Evolutionary conservation across 2,329 filamentous ascomycete genomes (phyloP).

Genomic region (Anthostomella pinea): DNA sequence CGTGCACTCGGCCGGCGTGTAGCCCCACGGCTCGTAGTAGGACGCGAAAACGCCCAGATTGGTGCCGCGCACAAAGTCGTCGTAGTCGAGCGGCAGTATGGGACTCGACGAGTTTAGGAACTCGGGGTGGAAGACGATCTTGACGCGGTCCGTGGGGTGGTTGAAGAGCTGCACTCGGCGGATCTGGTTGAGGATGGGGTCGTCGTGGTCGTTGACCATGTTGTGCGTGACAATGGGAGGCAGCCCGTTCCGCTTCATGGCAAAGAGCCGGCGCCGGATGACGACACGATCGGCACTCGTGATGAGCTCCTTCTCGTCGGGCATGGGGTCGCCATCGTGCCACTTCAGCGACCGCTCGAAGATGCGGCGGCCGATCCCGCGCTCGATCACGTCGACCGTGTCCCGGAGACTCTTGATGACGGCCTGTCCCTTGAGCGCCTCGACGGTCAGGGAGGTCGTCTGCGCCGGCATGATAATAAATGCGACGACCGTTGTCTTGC

Average conservation of each 20-base stretch:
- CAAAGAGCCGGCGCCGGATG: constrained; percentile 85
- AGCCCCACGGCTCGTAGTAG: constrained; percentile 99
- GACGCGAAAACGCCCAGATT: constrained; percentile 95
- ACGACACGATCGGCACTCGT: constrained; percentile 89
- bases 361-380: constrained; percentile 86
- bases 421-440: constrained; percentile 93
- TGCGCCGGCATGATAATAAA: constrained; percentile 99
- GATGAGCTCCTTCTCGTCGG: constrained; percentile 95
- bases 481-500: constrained; percentile 90
- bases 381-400: constrained; percentile 88
- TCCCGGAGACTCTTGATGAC: constrained; percentile 95
- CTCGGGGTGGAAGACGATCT: constrained; percentile 96
- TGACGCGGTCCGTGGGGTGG: constrained; percentile 89
- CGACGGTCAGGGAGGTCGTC: constrained; percentile 90
- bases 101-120: constrained; percentile 96
- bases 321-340: constrained; percentile 91
- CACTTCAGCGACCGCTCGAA: constrained; percentile 93
- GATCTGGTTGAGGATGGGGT: constrained; percentile 94
- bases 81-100: constrained; percentile 92
- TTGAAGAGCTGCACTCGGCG: constrained; percentile 97
- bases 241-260: constrained; percentile 88
- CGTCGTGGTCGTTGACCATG: constrained; percentile 91
- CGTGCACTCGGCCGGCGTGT: constrained; percentile 96
- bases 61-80: constrained; percentile 96
- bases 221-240: constrained; percentile 98